These are phyloP conservation scores for Ascochyta pisi DNA, from an alignment of 2,329 filamentous ascomycete genomes.

Conservation along the genomic window DNA sequence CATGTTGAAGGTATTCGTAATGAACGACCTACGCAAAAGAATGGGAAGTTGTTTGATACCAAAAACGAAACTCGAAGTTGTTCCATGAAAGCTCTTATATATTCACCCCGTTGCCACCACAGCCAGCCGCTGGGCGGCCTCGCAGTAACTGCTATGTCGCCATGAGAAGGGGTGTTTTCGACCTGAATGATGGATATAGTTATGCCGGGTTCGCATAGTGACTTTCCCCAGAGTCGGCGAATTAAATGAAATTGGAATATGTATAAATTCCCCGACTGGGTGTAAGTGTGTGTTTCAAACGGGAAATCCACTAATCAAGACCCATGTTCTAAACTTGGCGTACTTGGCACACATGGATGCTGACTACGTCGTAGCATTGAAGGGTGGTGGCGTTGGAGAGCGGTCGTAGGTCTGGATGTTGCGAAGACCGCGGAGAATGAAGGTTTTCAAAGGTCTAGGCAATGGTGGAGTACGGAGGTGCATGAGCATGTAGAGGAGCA, in stretches of 20 bases:
- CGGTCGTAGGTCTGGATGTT: background rate
- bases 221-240: constrained; percentile 1
- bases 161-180: background rate
- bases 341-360: constrained; percentile 12
- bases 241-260: constrained; percentile 8
- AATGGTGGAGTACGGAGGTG: too few species aligned
- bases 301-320: constrained; percentile 10
- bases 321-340: constrained; percentile 8
- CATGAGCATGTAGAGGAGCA: too few species aligned
- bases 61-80: background rate
- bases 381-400: background rate
- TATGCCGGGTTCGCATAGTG: constrained; percentile 4
- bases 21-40: background rate
- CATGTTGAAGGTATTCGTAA: constrained; percentile 5
- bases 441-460: background rate
- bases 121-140: background rate
- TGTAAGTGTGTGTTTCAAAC: constrained; percentile 10
- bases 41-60: background rate
- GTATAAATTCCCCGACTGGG: constrained; percentile 5
- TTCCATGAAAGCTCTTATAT: constrained; percentile 51
- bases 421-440: background rate
- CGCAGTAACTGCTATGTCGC: background rate
- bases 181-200: constrained; percentile 13
- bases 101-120: background rate
- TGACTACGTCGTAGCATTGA: constrained; percentile 2